These are phyloP conservation scores for Wickerhamomyces sp. DNA, from an alignment of 1,139 yeast genomes.

Conservation along the genomic window DNA sequence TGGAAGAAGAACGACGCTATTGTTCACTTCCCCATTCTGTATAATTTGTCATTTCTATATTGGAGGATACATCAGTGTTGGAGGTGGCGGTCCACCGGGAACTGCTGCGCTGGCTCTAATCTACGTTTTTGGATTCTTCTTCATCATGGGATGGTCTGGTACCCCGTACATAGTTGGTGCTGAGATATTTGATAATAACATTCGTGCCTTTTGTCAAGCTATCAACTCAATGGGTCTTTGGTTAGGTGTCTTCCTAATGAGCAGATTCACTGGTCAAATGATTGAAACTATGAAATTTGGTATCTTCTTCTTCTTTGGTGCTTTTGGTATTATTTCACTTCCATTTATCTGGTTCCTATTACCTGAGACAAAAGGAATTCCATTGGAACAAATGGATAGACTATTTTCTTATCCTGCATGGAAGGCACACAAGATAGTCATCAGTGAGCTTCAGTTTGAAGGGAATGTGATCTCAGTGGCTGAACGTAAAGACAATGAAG, in stretches of 20 bases:
- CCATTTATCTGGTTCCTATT: conserved; percentile 34
- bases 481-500: background rate
- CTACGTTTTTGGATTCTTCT: conserved; percentile 42
- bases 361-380: conserved; percentile 42
- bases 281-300: conserved; percentile 37
- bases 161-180: conserved; percentile 44
- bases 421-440: conserved; percentile 12
- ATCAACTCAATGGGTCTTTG: conserved; percentile 41
- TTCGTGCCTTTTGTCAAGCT: conserved; percentile 40
- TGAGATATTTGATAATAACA: conserved; percentile 41
- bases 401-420: conserved; percentile 29
- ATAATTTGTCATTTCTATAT: conserved; percentile 44
- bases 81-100: conserved; percentile 37
- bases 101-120: conserved; percentile 44
- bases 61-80: conserved; percentile 42
- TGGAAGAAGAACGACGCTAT: conserved; percentile 35
- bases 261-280: conserved; percentile 41
- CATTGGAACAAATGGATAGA: conserved; percentile 39
- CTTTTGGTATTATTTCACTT: conserved; percentile 33
- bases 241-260: conserved; percentile 45
- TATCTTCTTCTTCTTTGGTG: conserved; percentile 40
- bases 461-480: background rate
- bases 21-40: conserved; percentile 39
- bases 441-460: conserved; percentile 1
- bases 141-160: conserved; percentile 43